Conservation (phyloP, 495 filamentous ascomycete species). For the Terfezia claveryi region DNA sequence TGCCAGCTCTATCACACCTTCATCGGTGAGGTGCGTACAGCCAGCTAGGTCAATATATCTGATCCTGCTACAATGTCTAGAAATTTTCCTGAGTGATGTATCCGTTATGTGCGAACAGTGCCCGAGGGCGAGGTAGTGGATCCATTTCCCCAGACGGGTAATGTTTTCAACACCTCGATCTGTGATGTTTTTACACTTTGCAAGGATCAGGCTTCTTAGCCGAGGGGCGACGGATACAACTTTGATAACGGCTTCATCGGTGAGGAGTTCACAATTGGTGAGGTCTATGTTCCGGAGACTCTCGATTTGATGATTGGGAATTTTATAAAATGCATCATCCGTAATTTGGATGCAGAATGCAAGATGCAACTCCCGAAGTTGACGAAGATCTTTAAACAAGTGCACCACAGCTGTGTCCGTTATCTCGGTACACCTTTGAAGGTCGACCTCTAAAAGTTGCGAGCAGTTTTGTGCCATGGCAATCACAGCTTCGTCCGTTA, state of each 20-base stretch:
- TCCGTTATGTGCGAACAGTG: conserved; percentile 88
- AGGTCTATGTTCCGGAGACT: conserved; percentile 84
- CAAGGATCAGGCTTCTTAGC: conserved; percentile 74
- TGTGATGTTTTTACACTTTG: conserved; percentile 82
- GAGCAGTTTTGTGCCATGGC: conserved; percentile 74
- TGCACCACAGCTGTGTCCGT: conserved; percentile 60
- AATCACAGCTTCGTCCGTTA: conserved; percentile 57
- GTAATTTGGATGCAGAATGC: conserved; percentile 64
- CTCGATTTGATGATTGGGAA: conserved; percentile 51
- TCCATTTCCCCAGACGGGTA: conserved; percentile 72
- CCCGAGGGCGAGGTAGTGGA: conserved; percentile 89
- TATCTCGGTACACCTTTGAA: conserved; percentile 62
- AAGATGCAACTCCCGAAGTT: conserved; percentile 72
- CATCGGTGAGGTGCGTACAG: conserved; percentile 73
- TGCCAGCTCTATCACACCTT: conserved; percentile 65
- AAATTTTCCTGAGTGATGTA: conserved; percentile 56
- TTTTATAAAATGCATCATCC: conserved; percentile 61
- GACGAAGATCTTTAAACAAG: conserved; percentile 49
- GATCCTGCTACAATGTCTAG: conserved; percentile 74
- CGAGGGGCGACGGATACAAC: conserved; percentile 73
- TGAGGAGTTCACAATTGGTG: conserved; percentile 61
- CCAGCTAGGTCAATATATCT: conserved; percentile 95
- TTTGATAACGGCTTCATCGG: conserved; percentile 65
- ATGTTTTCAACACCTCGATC: conserved; percentile 77
- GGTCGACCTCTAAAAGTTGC: conserved; percentile 87